Conservation (phyloP, 2,329 filamentous ascomycete genomes). For the Pseudogymnoascus sp. region DNA sequence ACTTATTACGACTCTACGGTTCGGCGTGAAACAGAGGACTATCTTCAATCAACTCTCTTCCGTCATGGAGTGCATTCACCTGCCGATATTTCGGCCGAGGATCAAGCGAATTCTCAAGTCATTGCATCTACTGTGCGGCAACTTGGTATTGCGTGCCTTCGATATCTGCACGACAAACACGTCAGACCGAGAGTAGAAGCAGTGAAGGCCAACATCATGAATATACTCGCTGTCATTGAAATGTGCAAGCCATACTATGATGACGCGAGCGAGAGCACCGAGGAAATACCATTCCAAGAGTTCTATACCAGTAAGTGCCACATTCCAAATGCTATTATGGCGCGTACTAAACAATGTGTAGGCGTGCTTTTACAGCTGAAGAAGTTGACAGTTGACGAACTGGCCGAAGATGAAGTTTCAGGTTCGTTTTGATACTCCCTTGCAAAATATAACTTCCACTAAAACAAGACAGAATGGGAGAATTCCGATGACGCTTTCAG, state of each 20-base stretch:
- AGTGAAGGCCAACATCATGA: conserved; percentile 21
- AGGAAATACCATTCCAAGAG: conserved; percentile 10
- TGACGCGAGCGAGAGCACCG: conserved; percentile 18
- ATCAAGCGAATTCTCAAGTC: conserved; percentile 21
- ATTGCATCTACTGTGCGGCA: conserved; percentile 17
- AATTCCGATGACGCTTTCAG: conserved; percentile 23
- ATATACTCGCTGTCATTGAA: conserved; percentile 23
- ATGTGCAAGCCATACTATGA: conserved; percentile 20
- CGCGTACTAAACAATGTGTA: conserved; percentile 17
- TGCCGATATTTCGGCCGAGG: conserved; percentile 9
- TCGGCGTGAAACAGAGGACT: conserved; percentile 35
- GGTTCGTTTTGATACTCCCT: conserved; percentile 25
- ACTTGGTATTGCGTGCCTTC: conserved; percentile 24
- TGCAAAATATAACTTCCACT: conserved; percentile 1
- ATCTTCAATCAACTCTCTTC: conserved; percentile 37
- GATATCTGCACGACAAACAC: conserved; percentile 25
- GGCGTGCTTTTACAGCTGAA: conserved; percentile 24
- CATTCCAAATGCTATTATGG: conserved; percentile 12
- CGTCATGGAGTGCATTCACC: conserved; percentile 9
- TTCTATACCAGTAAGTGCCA: conserved; percentile 17
- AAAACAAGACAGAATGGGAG: conserved; percentile 25
- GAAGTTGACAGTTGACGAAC: conserved; percentile 28
- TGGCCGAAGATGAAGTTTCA: conserved; percentile 30
- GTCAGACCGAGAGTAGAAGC: conserved; percentile 22
- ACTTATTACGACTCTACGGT: conserved; percentile 40